Evolutionary conservation across 441 rosid species (phyloP).

Genomic region (Hura crepitans): DNA sequence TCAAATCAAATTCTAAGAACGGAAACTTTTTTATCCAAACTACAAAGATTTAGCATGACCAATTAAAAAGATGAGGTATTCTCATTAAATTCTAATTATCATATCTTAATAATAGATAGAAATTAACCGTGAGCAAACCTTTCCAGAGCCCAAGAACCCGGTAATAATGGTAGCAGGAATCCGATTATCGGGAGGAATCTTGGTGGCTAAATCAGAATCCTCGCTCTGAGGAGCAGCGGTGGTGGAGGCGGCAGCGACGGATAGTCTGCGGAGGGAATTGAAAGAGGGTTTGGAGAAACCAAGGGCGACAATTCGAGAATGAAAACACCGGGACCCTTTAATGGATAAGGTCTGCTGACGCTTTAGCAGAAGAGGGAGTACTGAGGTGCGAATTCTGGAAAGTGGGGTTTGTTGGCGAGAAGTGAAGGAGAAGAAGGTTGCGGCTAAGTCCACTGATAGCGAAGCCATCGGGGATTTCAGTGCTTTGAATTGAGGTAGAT

Average conservation of each 20-base stretch:
- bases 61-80: neutral
- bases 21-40: neutral
- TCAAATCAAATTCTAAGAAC: neutral
- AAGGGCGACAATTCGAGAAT: slow-evolving; percentile 20
- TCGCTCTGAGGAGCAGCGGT: slow-evolving; percentile 52
- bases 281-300: slow-evolving; percentile 20
- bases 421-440: slow-evolving; percentile 47
- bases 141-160: slow-evolving; percentile 89
- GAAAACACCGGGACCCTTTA: slow-evolving; percentile 24
- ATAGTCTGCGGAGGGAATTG: slow-evolving; percentile 34
- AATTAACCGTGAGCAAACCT: slow-evolving; percentile 37
- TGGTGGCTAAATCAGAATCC: slow-evolving; percentile 55
- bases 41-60: neutral
- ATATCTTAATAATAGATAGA: neutral
- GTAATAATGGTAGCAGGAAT: slow-evolving; percentile 96
- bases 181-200: slow-evolving; percentile 71
- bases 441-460: slow-evolving; percentile 48
- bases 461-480: slow-evolving; percentile 38
- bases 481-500: neutral
- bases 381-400: slow-evolving; percentile 31
- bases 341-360: slow-evolving; percentile 17
- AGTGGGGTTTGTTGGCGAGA: slow-evolving; percentile 32
- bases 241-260: slow-evolving; percentile 46
- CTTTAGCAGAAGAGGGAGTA: slow-evolving; percentile 30
- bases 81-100: neutral